phyloP scores from a whole-genome alignment of 495 filamentous ascomycete genomes.

The Penicillium malachiteum region DNA sequence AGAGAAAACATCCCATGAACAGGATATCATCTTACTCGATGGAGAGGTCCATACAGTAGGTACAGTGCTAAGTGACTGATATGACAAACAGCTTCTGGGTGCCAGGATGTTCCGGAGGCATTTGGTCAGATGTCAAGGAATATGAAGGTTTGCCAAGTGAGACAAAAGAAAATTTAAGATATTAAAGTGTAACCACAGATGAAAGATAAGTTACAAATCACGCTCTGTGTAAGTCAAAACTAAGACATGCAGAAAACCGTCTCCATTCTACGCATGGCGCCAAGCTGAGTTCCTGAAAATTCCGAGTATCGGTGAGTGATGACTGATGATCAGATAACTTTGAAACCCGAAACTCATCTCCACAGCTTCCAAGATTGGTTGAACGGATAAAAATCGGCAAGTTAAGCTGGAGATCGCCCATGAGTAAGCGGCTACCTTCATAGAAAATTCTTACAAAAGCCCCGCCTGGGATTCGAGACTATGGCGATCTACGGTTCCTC shows the following conservation, averaged over 20 bases:
- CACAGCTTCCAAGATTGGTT: background rate
- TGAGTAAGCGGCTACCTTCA: background rate
- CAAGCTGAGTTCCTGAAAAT: constrained; percentile 8
- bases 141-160: no score
- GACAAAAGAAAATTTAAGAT: no score
- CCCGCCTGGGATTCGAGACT: background rate
- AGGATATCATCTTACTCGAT: no score
- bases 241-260: background rate
- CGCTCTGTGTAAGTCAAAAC: no score
- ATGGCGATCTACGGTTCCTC: background rate
- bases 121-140: no score
- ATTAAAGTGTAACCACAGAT: no score
- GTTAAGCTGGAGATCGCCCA: background rate
- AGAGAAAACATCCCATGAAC: no score
- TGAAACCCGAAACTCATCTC: background rate
- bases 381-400: background rate
- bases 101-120: no score
- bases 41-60: no score
- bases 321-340: constrained; percentile 11
- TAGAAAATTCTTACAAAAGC: background rate
- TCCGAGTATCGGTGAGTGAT: background rate
- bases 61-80: no score
- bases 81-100: no score
- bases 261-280: constrained; percentile 1
- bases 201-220: no score